Percentiles rank a stretch among this genome's conserved stretches.
These are phyloP conservation scores for Paracoccidioides lutzii DNA, from an alignment of 2,329 filamentous ascomycete genomes.

Conservation along the genomic window DNA sequence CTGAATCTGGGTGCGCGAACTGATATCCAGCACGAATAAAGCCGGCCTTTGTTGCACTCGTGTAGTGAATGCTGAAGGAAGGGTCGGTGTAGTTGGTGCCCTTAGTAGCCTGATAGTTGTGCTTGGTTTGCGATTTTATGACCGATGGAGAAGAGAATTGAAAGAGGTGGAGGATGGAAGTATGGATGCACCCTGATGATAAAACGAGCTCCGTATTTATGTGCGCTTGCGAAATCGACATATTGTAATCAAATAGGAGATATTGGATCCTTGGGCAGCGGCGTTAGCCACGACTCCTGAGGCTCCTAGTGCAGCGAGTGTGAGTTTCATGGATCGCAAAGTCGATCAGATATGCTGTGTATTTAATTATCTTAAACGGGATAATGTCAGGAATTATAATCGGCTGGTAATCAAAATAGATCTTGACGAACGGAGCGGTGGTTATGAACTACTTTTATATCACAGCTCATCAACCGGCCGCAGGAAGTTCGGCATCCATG, in stretches of 20 bases:
- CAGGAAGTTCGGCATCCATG: background rate
- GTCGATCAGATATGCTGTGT: background rate
- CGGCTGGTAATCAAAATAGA: background rate
- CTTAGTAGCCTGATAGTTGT: slow-evolving; percentile 41
- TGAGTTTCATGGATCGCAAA: background rate
- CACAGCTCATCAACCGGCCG: background rate
- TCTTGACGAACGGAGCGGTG: background rate
- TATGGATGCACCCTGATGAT: slow-evolving; percentile 30
- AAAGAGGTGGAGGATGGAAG: background rate
- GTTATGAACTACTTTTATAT: background rate
- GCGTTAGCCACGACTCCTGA: slow-evolving; percentile 11
- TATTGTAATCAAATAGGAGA: slow-evolving; percentile 29
- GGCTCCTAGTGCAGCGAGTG: background rate
- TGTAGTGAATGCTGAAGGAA: slow-evolving; percentile 39
- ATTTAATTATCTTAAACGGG: background rate
- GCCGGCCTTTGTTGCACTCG: slow-evolving; percentile 37
- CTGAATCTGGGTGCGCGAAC: slow-evolving; percentile 38
- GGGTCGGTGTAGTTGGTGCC: slow-evolving; percentile 36
- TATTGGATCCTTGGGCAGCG: slow-evolving; percentile 31
- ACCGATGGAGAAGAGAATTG: background rate
- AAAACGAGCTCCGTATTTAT: slow-evolving; percentile 30
- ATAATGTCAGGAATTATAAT: background rate
- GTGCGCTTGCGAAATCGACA: slow-evolving; percentile 29
- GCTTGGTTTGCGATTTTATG: too few species aligned
- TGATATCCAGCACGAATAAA: slow-evolving; percentile 46